phyloP scores from a whole-genome alignment of 352 stramenopile species.

The Pythium volutum region DNA sequence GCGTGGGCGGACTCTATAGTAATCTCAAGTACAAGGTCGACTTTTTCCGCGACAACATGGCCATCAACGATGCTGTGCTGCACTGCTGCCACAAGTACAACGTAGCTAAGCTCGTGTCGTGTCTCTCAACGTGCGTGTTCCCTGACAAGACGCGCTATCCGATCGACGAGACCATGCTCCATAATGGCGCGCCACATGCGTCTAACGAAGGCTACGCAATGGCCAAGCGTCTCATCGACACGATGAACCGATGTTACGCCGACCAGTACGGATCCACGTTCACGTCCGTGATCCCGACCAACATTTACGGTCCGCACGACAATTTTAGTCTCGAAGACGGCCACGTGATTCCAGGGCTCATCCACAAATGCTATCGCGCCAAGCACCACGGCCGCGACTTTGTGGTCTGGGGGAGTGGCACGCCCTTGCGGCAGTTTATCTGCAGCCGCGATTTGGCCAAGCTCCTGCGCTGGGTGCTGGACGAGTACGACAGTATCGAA shows the following conservation, averaged over 20 bases:
- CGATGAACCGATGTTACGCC: slow-evolving; percentile 96
- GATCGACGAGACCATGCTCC: slow-evolving; percentile 98
- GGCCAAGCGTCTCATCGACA: slow-evolving; percentile 98
- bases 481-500: slow-evolving; percentile 83
- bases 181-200: slow-evolving; percentile 74
- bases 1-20: slow-evolving; percentile 87
- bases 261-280: slow-evolving; percentile 97
- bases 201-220: slow-evolving; percentile 95
- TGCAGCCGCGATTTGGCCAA: slow-evolving; percentile 94
- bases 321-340: slow-evolving; percentile 98
- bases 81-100: slow-evolving; percentile 87
- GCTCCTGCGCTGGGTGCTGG: slow-evolving; percentile 88
- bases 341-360: slow-evolving; percentile 97
- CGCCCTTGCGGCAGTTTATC: slow-evolving; percentile 97
- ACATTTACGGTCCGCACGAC: slow-evolving; percentile 98
- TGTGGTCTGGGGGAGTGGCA: slow-evolving; percentile 94
- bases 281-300: slow-evolving; percentile 98
- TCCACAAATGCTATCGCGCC: slow-evolving; percentile 98
- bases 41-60: slow-evolving; percentile 98
- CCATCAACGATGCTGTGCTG: slow-evolving; percentile 99
- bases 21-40: slow-evolving; percentile 93
- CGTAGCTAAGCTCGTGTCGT: slow-evolving; percentile 97
- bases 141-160: slow-evolving; percentile 98
- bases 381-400: slow-evolving; percentile 90
- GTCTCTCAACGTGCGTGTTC: slow-evolving; percentile 98